Base-by-base conservation (phyloP, 306 rosid genomes). In the Cicer judaicum region DNA sequence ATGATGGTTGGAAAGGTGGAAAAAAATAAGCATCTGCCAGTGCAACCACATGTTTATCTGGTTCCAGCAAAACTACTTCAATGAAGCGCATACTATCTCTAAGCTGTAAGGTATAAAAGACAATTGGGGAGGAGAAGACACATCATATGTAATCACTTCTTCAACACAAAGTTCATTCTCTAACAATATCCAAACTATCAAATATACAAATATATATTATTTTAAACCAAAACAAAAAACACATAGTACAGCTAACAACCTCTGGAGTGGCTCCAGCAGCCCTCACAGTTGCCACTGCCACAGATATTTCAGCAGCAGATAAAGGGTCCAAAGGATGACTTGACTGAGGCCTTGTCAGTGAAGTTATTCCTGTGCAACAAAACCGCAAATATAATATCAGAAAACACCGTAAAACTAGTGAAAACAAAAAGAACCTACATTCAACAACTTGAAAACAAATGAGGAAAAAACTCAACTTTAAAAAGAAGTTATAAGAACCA, bases 251-350 rank as follows among this genome's bases (percentile, higher is more conserved):
- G 70, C 48, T 46, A 70, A 70, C 72, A 70, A 90, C 97, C 98
- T 90, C 98, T 12, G 97, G 97, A 24, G 98, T 93, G 19, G 92
- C 88, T 77, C 97, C 97, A 74, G 98, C 98, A 44, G 96, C 97
- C 80, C 98, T 83, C 78, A 93, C 97, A 12, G 97, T 89, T 21
- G 93, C 95, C 80, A 90, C 97, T 12, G 95, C 95, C 70, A 90
- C 98, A 46, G 97, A 80, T 53, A 93, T 93, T 78, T 93, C 97
- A 7, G 97, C 94, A 18, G 95, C 90, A 57, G 95, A 80, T 80
- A 93, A 73, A 67, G 98, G 98, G 48, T 93, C 98, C 88, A 90
- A 78, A 13, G 97, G 98, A 82, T 93, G 98, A 74, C 90, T 90
- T 73, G 96, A 56, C 75, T 90, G 98, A 36, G 89, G 85, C 92